These are phyloP conservation scores for Podospora pseudocomata DNA, from an alignment of 495 filamentous ascomycete species.

Conservation along the genomic window DNA sequence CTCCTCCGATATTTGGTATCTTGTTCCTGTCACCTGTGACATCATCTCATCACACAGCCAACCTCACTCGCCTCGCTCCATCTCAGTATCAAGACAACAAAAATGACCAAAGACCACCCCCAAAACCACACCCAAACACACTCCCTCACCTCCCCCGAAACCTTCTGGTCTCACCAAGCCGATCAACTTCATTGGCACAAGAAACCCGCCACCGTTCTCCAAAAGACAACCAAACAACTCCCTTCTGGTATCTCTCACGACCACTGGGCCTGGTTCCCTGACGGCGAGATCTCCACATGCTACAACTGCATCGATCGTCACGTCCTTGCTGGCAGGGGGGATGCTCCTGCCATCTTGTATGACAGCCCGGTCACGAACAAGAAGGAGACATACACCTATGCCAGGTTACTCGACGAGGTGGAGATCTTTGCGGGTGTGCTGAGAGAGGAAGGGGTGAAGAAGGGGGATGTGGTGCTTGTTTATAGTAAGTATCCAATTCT, in stretches of 20 bases:
- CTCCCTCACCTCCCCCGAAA: slow-evolving; percentile 59
- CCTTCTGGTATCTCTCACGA: slow-evolving; percentile 39
- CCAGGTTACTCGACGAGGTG: slow-evolving; percentile 73
- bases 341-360: slow-evolving; percentile 73
- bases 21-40: background rate
- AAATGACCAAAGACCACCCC: slow-evolving; percentile 30
- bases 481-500: slow-evolving; percentile 61
- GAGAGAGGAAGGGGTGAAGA: slow-evolving; percentile 74
- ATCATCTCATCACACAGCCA: background rate
- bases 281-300: slow-evolving; percentile 81
- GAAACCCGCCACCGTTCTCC: slow-evolving; percentile 52
- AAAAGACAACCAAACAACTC: slow-evolving; percentile 41
- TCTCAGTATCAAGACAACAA: background rate
- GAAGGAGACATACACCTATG: slow-evolving; percentile 70
- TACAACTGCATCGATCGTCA: slow-evolving; percentile 92
- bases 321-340: slow-evolving; percentile 69
- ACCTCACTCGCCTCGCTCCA: background rate
- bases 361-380: slow-evolving; percentile 80
- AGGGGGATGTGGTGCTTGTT: slow-evolving; percentile 86
- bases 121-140: slow-evolving; percentile 51
- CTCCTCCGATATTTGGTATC: background rate
- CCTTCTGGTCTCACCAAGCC: slow-evolving; percentile 77
- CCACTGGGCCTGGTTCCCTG: slow-evolving; percentile 82
- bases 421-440: slow-evolving; percentile 79
- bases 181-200: slow-evolving; percentile 75